Percentiles rank a stretch among this genome's conserved stretches.
phyloP scores from a whole-genome alignment of 345 rosid genomes.

The Lepidium africanum region DNA sequence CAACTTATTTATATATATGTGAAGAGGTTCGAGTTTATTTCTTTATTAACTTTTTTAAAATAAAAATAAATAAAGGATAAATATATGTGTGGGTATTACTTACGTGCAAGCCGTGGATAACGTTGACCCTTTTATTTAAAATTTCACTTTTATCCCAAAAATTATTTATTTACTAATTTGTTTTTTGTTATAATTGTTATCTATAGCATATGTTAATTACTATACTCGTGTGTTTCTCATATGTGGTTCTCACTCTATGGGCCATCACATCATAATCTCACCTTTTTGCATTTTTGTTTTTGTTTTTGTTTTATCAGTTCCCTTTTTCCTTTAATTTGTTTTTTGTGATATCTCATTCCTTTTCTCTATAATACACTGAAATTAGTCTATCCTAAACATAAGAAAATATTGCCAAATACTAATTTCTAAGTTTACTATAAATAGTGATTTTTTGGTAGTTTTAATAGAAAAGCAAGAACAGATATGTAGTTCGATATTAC shows the following conservation, averaged over 20 bases:
- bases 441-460: not conserved
- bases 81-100: slow-evolving; percentile 28
- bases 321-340: not conserved
- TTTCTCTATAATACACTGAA: not conserved
- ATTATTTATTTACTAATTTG: not conserved
- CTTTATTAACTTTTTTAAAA: not conserved
- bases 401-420: not conserved
- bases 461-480: too few species aligned
- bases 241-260: slow-evolving; percentile 20
- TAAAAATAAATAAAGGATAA: not conserved
- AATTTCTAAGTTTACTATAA: not conserved
- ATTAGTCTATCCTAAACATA: not conserved
- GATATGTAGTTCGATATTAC: not conserved
- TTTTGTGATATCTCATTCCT: not conserved
- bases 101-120: slow-evolving; percentile 34
- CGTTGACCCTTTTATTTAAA: slow-evolving; percentile 23
- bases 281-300: not conserved
- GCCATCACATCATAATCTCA: not conserved
- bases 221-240: slow-evolving; percentile 6
- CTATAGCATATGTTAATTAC: slow-evolving; percentile 25
- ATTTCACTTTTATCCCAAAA: slow-evolving; percentile 10
- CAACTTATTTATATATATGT: slow-evolving; percentile 12
- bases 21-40: slow-evolving; percentile 17
- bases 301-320: not conserved
- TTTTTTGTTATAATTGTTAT: not conserved